A percentile compares a stretch with the other conserved stretches of the same genome.
phyloP scores from a whole-genome alignment of 257 asterid species.

The Marsdenia floribunda region DNA sequence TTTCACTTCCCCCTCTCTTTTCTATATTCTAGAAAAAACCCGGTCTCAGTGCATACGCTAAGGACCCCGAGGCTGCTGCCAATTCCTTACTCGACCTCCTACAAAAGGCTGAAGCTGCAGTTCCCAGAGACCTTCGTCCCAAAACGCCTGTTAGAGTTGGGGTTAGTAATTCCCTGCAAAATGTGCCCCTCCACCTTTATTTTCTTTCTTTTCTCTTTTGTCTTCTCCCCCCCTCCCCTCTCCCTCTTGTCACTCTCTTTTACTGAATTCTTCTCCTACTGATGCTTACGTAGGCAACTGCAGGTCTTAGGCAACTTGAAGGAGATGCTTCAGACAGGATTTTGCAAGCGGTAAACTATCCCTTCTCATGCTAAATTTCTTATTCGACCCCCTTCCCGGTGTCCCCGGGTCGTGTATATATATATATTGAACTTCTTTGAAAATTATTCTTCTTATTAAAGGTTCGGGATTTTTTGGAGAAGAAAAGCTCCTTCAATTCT shows the following conservation, averaged over 20 bases:
- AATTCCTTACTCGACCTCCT: slow-evolving; percentile 41
- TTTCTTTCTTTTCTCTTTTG: background rate
- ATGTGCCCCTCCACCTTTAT: background rate
- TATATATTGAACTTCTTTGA: background rate
- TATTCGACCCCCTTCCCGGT: background rate
- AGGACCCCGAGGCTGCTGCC: slow-evolving; percentile 56
- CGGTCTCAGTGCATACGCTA: slow-evolving; percentile 59
- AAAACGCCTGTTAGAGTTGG: slow-evolving; percentile 70
- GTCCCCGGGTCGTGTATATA: background rate
- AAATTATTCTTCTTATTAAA: slow-evolving; percentile 13
- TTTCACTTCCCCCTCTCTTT: slow-evolving; percentile 1
- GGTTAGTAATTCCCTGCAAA: slow-evolving; percentile 30
- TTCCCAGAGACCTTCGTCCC: slow-evolving; percentile 37
- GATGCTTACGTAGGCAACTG: slow-evolving; percentile 56
- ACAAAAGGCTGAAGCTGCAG: slow-evolving; percentile 40
- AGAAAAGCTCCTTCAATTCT: slow-evolving; percentile 40
- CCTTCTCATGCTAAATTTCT: slow-evolving; percentile 7
- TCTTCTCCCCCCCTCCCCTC: background rate
- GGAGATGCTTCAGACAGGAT: slow-evolving; percentile 58
- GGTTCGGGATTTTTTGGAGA: slow-evolving; percentile 53
- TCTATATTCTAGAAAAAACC: slow-evolving; percentile 40
- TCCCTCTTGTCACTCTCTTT: background rate
- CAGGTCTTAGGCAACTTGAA: slow-evolving; percentile 61
- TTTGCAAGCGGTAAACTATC: slow-evolving; percentile 47
- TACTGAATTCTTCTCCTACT: background rate